Evolutionary conservation across 2,329 filamentous ascomycete species (phyloP), one percentile per base, ranked within the genome.

Genomic region (Biscogniauxia sp.): DNA sequence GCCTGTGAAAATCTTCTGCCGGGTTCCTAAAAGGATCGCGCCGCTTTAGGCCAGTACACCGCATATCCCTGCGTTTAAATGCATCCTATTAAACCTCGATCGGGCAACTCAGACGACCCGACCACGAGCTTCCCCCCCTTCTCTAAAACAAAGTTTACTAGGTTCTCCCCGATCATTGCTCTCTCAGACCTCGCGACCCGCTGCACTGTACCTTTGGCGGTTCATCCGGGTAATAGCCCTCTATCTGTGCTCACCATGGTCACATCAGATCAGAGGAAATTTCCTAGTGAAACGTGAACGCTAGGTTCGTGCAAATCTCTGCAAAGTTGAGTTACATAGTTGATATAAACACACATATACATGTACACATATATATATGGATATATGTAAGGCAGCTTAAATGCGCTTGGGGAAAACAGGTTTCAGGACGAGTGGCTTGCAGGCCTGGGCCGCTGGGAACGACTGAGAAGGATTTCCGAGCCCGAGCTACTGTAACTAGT

Each of bases 81-180:
- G 58, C 57, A 61, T 54, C 55, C 55, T 53, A 64, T 68, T 68
- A 68, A 68, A 56, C 51, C 76, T 74, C 70, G 55, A 74, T 74
- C 53, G 67, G 66, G 65, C 64, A 72, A 28, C 73, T 64, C 53
- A 56, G 32, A 56, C 63, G 57, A 32, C 54, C 28, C n/a, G 37
- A 45, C 15, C 37, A 2, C 7, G 37, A 45, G 7, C 5, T 6
- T 32, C 6, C 28, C 28, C 28, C 11, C 17, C 19, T 53, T 58
- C 32, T 45, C 37, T 45, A n/a, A 45, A 45, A 51, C 17, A 51
- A 25, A 25, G 19, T 19, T 51, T 51, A 51, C 20, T 17, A 19
- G 11, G 19, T 51, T 51, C 17, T 51, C 50, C 17, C 50, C 50
- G 50, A 45, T 45, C 37, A 17, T 45, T 45, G 37, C 37, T 45